phyloP scores from a whole-genome alignment of 2,329 filamentous ascomycete species.

The Trichoderma sp. region DNA sequence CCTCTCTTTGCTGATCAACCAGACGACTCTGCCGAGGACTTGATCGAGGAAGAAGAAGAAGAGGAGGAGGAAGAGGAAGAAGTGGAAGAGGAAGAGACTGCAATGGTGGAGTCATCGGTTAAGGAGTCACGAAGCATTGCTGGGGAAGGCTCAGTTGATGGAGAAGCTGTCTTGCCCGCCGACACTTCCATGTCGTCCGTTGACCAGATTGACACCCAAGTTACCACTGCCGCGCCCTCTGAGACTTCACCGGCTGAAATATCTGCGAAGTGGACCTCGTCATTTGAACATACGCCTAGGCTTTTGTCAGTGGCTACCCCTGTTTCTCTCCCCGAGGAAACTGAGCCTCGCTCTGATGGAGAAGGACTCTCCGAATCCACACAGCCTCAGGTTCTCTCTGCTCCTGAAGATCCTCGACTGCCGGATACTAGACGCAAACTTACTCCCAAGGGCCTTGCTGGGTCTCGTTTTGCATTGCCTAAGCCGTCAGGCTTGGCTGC shows the following conservation, averaged over 20 bases:
- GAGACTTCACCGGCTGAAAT: slow-evolving; percentile 53
- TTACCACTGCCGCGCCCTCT: slow-evolving; percentile 53
- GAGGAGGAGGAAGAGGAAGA: not conserved
- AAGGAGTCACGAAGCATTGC: slow-evolving; percentile 29
- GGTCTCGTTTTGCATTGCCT: slow-evolving; percentile 52
- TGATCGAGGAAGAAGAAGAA: slow-evolving; percentile 24
- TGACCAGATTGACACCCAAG: slow-evolving; percentile 56
- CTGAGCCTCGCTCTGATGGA: slow-evolving; percentile 30
- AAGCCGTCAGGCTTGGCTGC: slow-evolving; percentile 46
- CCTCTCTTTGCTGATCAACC: slow-evolving; percentile 69
- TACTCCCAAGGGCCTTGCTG: slow-evolving; percentile 39
- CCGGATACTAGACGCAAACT: slow-evolving; percentile 35
- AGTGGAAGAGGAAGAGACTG: slow-evolving; percentile 23
- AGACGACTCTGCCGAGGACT: slow-evolving; percentile 23
- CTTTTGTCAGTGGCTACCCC: slow-evolving; percentile 47
- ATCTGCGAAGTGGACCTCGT: slow-evolving; percentile 48
- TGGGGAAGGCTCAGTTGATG: slow-evolving; percentile 40
- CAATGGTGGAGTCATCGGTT: slow-evolving; percentile 26
- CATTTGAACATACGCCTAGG: slow-evolving; percentile 59
- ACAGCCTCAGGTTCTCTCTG: not conserved
- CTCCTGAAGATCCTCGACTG: slow-evolving; percentile 27
- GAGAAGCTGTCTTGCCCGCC: slow-evolving; percentile 44
- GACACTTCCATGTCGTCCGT: slow-evolving; percentile 59
- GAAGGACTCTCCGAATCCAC: slow-evolving; percentile 26
- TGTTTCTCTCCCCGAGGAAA: slow-evolving; percentile 60